Percentiles rank a stretch among this genome's conserved stretches.
These are phyloP conservation scores for Cryphonectria japonica DNA, from an alignment of 2,329 filamentous ascomycete species.

Conservation along the genomic window DNA sequence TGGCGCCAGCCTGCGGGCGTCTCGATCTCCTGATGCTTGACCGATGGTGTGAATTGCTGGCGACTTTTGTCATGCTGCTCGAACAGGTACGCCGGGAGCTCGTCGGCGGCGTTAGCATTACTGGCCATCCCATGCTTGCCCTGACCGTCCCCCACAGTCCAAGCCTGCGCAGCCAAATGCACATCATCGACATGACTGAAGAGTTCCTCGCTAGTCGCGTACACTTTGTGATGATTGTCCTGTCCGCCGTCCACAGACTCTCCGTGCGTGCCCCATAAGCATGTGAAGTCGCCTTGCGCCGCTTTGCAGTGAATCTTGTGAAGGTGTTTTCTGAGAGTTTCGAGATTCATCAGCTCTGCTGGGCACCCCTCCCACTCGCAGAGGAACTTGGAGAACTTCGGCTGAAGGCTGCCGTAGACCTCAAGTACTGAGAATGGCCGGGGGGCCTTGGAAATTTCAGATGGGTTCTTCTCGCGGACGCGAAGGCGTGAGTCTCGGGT, in stretches of 20 bases:
- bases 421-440: constrained; percentile 1
- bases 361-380: constrained; percentile 20
- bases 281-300: not conserved
- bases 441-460: not conserved
- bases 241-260: too few species aligned
- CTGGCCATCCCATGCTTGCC: not conserved
- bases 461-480: not conserved
- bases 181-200: not conserved
- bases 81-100: not conserved
- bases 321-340: constrained; percentile 16
- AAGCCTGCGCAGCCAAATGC: not conserved
- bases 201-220: constrained; percentile 1
- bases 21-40: not conserved
- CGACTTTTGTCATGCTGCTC: not conserved
- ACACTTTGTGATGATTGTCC: not conserved
- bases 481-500: constrained; percentile 4
- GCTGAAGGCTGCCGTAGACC: constrained; percentile 10
- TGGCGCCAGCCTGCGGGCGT: not conserved
- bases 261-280: constrained; percentile 10
- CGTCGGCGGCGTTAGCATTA: not conserved
- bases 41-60: not conserved
- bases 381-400: constrained; percentile 1
- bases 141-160: constrained; percentile 14
- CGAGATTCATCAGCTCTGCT: constrained; percentile 17
- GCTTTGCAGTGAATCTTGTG: constrained; percentile 13